phyloP scores from a whole-genome alignment of 2,329 filamentous ascomycete genomes.

The Diaporthe sp. region DNA sequence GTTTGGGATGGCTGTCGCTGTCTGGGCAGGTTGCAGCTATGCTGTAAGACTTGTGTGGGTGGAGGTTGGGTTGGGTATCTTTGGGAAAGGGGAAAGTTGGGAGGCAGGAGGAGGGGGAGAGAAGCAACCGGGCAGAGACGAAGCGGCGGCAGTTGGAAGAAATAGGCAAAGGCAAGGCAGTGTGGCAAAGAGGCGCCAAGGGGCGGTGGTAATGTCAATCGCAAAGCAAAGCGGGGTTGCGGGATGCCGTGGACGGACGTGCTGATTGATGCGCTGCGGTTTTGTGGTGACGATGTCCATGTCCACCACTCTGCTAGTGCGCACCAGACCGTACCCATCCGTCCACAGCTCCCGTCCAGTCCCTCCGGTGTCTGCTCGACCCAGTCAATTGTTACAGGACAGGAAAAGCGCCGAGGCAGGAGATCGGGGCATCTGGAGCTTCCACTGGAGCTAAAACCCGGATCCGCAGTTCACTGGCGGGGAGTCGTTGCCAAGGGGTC shows the following conservation, averaged over 20 bases:
- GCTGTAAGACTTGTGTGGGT: not conserved
- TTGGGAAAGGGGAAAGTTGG: conserved; percentile 2
- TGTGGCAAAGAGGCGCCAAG: conserved; percentile 28
- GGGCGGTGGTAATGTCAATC: conserved; percentile 18
- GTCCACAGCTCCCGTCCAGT: too few species aligned
- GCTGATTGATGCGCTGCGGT: not conserved
- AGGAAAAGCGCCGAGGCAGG: conserved; percentile 13
- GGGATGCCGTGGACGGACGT: conserved; percentile 7
- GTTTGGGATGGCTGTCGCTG: not conserved
- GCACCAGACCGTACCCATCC: not conserved
- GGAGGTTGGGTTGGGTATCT: conserved; percentile 9
- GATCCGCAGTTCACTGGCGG: conserved; percentile 25
- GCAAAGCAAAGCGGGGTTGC: conserved; percentile 30
- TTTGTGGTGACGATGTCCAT: conserved; percentile 23
- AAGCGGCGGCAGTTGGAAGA: conserved; percentile 18
- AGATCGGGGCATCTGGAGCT: conserved; percentile 24
- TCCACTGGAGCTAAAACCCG: conserved; percentile 27
- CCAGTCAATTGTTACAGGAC: conserved; percentile 4
- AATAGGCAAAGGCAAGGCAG: conserved; percentile 15
- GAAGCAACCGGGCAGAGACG: not conserved
- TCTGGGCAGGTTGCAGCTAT: not conserved
- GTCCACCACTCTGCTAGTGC: not conserved
- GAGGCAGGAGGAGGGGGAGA: not conserved
- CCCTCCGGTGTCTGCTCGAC: not conserved
- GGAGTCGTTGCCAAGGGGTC: conserved; percentile 10